Base-by-base conservation (phyloP, 352 stramenopile species). In the Pythium aphanidermatum region DNA sequence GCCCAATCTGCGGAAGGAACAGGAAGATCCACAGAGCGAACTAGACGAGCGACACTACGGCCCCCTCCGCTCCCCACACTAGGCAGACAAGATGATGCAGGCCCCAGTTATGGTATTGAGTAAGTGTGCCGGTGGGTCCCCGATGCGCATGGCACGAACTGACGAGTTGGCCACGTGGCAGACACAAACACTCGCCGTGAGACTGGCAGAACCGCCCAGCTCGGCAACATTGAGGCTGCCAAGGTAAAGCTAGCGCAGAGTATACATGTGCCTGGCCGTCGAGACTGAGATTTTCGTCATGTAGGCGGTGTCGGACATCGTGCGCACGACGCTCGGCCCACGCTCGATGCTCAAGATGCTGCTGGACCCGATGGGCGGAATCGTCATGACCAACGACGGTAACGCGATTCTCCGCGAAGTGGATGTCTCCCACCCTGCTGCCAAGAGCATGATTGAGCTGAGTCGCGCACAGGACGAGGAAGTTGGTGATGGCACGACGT, bases 371-470 rank as follows among this genome's bases (percentile, higher is more conserved):
- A 99, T 99, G 96, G 96, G 97, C 39, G 96, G 95, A 34, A 98
- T 99, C 63, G 95, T 99, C 46, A 98, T 99, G 69, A 99, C 97
- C 34, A 99, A 99, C 70, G 97, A 99, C 64, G 97, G 96, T 35
- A 98, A 99, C 70, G 96, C 91, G 48, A 99, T 99, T 56, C 75
- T 99, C 23, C 88, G 96, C 20, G 96, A 99, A 61, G 84, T 99
- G 39, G 95, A 99, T 74, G 96, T 99, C 34, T 96, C 86, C 13
- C 96, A 99, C 72, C 95, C 96, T 2, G 97, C 97, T 10, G 96
- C 96, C 37, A 99, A 99, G 77, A 98, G 86, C 64, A 99, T 99
- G 96, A 99, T 99, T 70, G 97, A 99, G 77, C 75, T 99, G 13
- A 97, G 80, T 49, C 76, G 96, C 35, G 95, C 96, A 6, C 97